These are phyloP conservation scores for Erodium chrysanthum DNA, from an alignment of 441 rosid genomes.

Conservation along the genomic window DNA sequence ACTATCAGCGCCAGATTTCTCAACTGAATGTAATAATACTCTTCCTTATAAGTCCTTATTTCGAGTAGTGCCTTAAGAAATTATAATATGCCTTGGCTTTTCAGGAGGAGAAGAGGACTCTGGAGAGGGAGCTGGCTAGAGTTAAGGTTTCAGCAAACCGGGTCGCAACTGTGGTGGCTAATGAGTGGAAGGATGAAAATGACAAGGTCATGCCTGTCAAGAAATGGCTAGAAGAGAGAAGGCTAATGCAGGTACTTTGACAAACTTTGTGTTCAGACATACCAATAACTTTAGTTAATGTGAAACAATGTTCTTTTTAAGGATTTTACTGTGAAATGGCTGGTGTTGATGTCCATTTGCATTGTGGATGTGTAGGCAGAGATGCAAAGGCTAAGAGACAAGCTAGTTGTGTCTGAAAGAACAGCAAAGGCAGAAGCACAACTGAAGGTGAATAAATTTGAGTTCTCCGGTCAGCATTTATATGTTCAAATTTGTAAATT, in stretches of 20 bases:
- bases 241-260: conserved; percentile 67
- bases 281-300: no score
- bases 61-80: background rate
- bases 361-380: conserved; percentile 46
- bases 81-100: background rate
- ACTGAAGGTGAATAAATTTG: conserved; percentile 45
- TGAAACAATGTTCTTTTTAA: background rate
- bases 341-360: background rate
- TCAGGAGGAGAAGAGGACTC: conserved; percentile 80
- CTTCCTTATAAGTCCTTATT: background rate
- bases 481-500: no score
- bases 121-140: conserved; percentile 87
- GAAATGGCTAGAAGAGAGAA: conserved; percentile 87
- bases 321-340: background rate
- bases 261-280: no score
- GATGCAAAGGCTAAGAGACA: conserved; percentile 74
- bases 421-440: conserved; percentile 85
- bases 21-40: conserved; percentile 54
- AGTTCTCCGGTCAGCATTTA: background rate
- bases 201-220: conserved; percentile 85
- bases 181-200: conserved; percentile 90
- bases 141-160: conserved; percentile 66
- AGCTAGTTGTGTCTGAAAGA: conserved; percentile 59
- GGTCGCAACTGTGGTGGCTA: conserved; percentile 75
- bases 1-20: conserved; percentile 59